Evolutionary conservation across 345 rosid species (phyloP), one percentile per base, ranked within the genome.

Genomic region (Psidium friedrichsthalianum): DNA sequence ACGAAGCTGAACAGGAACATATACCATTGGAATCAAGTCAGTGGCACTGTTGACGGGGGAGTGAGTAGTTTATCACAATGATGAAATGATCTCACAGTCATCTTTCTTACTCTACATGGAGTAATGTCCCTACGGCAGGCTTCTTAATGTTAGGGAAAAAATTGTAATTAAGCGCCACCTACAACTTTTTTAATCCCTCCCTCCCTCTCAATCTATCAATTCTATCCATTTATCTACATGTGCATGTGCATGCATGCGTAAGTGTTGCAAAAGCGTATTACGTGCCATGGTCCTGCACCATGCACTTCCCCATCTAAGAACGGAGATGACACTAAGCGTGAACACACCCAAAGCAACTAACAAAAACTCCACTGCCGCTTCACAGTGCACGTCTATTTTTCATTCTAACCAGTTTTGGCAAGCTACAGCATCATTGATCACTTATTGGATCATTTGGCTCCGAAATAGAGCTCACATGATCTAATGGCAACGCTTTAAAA

Each of bases 1-100:
- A 7, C 88, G 20, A 82, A 94, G 93, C 98, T 97, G 92, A 76
- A 85, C 83, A 85, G 59, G 24, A 87, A 87, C 59, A 83, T 40
- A 87, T 8, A 58, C 42, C 56, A 27, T 52, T 6, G 12, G 21
- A 82, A 82, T 40, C 80, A 36, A 69, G 47, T 69, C 47, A 36
- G 80, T 69, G 80, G 8, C 24, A 69, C 36, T 36, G 47, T 69
- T 8, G 42, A 69, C 6, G 13, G 78, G 47, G 36, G 76, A 64
- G 47, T 18, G 47, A 32, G 24, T 69, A 8, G 24, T 69, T 69
- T 69, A 36, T 69, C 44, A 8, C 80, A 20, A 69, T 8, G 80
- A 36, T 18, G 47, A 18, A 69, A 36, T 21, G 80, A 69, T 36
- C 47, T 8, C 42, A 64, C 18, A 36, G 47, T 36, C 42, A 36